Evolutionary conservation across 2,329 filamentous ascomycete genomes (phyloP), one percentile per base, ranked within the genome.

Genomic region (Penicillium verrucosum): DNA sequence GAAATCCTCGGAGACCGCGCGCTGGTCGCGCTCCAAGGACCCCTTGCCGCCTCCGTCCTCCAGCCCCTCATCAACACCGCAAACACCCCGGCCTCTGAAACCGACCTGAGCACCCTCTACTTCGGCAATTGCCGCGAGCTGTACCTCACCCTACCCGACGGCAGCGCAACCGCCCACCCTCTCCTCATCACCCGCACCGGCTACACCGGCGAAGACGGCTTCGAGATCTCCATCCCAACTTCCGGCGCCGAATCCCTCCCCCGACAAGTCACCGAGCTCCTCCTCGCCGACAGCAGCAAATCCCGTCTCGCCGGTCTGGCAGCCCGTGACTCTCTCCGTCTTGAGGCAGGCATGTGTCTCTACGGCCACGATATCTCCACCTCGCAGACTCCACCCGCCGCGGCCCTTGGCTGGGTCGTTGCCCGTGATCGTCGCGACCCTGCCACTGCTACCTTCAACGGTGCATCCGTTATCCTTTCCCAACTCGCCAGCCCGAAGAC

Each of bases 311-410:
- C 93, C 2, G 94, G 94, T 3, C 83, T 99, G 0, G 94, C 92
- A 10, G 91, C 94, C 2, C 85, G 94, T 62, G 94, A 99, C 75
- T 95, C 89, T 60, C 85, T 99, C 58, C 87, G 94, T 45, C 85
- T 99, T 30, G 94, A 99, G 78, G 94, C 94, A 0, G 94, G 94
- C 59, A 96, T 99, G 93, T 99, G 94, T 75, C 83, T 99, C n/a
- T 99, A 99, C 77, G 94, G 94, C n/a, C 91, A 97, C 77, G 94
- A 99, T 74, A 84, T 99, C 37, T 87, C 95, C 72, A 93, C 96
- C 56, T 79, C 79, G 0, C 88, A 84, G 11, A 89, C 88, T 1
- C 87, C 88, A 1, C 85, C 88, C 5, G 83, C 86, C 70, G 87
- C 83, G 1, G 81, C 79, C 1, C 76, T 90, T 0, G 80, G 80